phyloP scores from a whole-genome alignment of 1,139 yeast genomes.

The Hansenula sp. region DNA sequence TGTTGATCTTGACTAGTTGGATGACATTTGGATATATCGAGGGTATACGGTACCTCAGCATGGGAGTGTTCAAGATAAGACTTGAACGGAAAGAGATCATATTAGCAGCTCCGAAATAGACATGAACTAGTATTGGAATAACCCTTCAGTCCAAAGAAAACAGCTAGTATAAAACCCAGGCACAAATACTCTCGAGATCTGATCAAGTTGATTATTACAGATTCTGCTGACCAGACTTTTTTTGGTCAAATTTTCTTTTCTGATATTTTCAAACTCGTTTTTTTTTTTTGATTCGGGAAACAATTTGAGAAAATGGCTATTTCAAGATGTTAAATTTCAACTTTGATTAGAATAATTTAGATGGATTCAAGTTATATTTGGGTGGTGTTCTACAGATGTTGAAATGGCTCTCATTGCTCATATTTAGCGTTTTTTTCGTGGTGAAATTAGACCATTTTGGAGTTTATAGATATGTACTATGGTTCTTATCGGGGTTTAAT shows the following conservation, averaged over 20 bases:
- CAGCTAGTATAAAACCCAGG: too few species aligned
- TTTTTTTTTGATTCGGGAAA: background rate
- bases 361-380: too few species aligned
- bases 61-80: background rate
- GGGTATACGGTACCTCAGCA: conserved; percentile 1
- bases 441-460: too few species aligned
- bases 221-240: too few species aligned
- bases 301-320: background rate
- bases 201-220: background rate
- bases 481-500: too few species aligned
- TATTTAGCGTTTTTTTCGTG: too few species aligned
- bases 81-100: conserved; percentile 1
- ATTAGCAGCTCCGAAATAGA: background rate
- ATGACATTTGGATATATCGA: background rate
- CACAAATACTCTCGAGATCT: too few species aligned
- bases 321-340: background rate
- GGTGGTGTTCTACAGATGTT: too few species aligned
- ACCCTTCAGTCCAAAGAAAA: background rate
- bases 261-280: background rate
- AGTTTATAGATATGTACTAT: too few species aligned
- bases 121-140: background rate
- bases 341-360: too few species aligned
- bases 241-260: background rate
- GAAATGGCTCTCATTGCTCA: too few species aligned
- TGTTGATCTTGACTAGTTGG: background rate